Conservation (phyloP, 192 early-diverging fungal species). For the Gigaspora rosea region DNA sequence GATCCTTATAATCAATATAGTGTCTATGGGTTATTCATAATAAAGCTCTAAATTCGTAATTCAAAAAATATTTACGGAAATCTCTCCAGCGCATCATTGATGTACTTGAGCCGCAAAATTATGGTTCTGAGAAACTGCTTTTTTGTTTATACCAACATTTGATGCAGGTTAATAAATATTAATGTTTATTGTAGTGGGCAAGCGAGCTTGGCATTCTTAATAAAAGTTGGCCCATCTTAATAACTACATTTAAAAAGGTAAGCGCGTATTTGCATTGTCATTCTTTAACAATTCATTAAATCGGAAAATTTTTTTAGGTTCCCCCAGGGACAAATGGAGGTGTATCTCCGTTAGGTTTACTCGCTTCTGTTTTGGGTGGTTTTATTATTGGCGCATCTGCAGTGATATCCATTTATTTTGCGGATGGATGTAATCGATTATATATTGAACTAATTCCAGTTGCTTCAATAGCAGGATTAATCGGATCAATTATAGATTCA, state of each 20-base stretch:
- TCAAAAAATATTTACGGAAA: background rate
- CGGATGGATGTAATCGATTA: constrained; percentile 42
- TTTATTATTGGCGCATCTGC: constrained; percentile 65
- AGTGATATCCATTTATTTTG: constrained; percentile 53
- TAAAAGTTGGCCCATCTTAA: constrained; percentile 71
- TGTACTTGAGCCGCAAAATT: too few species aligned
- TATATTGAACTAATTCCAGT: constrained; percentile 49
- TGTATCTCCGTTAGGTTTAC: constrained; percentile 70
- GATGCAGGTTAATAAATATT: background rate
- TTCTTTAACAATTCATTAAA: background rate
- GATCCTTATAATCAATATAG: too few species aligned
- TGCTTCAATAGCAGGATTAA: constrained; percentile 65
- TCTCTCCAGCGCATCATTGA: too few species aligned
- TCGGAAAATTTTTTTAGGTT: constrained; percentile 43
- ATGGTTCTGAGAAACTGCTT: too few species aligned
- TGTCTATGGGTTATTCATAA: too few species aligned
- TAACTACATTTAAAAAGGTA: constrained; percentile 64
- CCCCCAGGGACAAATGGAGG: constrained; percentile 94
- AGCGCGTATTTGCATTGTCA: background rate
- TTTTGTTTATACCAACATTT: too few species aligned
- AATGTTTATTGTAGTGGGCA: constrained; percentile 62
- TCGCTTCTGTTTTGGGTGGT: constrained; percentile 78
- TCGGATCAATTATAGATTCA: constrained; percentile 87
- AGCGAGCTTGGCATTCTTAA: constrained; percentile 87
- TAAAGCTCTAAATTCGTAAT: too few species aligned